Conservation (phyloP, 2,329 filamentous ascomycete species). For the Pleoardoris graminearum region DNA sequence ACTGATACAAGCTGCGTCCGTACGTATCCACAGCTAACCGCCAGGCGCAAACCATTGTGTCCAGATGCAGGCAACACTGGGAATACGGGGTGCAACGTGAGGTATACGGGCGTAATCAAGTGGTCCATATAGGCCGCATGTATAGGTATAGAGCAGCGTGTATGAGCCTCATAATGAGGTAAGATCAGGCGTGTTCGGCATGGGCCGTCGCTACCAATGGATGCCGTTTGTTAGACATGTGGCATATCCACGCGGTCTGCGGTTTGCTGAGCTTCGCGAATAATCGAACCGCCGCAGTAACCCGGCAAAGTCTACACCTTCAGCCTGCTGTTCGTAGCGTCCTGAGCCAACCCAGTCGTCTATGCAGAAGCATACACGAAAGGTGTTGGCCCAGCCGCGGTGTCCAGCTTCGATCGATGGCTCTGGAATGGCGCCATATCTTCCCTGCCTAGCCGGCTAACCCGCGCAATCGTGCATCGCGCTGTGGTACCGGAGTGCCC, state of each 20-base stretch:
- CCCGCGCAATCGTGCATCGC: not conserved
- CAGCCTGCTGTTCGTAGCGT: not conserved
- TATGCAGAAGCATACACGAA: not conserved
- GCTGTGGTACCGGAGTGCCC: not conserved
- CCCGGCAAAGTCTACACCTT: too few relatives aligned
- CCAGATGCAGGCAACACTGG: too few relatives aligned
- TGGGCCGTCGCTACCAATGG: constrained; percentile 1
- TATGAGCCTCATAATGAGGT: too few relatives aligned
- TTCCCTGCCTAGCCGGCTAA: not conserved
- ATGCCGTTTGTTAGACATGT: not conserved
- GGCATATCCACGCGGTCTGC: not conserved
- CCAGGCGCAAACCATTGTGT: not conserved
- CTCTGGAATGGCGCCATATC: too few relatives aligned
- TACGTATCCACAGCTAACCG: not conserved
- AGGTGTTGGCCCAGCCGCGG: too few relatives aligned
- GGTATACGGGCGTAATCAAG: not conserved
- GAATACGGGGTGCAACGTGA: not conserved
- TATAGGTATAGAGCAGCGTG: not conserved
- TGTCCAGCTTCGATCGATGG: too few relatives aligned
- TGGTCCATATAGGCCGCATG: not conserved
- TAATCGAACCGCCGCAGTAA: not conserved
- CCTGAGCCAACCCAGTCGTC: not conserved
- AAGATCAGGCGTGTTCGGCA: not conserved
- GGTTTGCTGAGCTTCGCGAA: not conserved
- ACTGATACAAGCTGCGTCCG: not conserved